Evolutionary conservation across 306 rosid genomes (phyloP).

Genomic region (Cicer cuneatum): DNA sequence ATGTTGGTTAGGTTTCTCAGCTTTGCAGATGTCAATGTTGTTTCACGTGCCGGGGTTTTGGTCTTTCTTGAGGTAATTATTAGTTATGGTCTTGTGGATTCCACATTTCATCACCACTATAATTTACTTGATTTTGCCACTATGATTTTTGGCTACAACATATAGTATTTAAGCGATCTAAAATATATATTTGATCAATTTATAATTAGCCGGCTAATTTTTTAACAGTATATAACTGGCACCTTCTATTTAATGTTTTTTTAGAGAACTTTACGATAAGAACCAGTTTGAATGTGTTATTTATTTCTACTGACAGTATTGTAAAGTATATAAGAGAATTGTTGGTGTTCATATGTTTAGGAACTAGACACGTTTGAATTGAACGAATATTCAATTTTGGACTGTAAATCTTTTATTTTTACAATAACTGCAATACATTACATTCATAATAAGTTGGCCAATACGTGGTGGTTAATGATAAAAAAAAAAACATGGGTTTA

Average conservation of each 20-base stretch:
- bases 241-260: neutral
- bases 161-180: neutral
- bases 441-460: no score
- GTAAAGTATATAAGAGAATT: neutral
- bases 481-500: no score
- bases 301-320: no score
- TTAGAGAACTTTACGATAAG: neutral
- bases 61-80: slow-evolving; percentile 2
- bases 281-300: neutral
- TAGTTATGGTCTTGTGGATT: neutral
- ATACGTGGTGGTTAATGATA: no score
- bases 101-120: neutral
- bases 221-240: no score
- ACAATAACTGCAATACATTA: no score
- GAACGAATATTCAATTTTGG: no score
- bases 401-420: no score
- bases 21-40: slow-evolving; percentile 40
- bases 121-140: no score
- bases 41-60: slow-evolving; percentile 45
- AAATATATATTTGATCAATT: no score
- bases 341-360: neutral
- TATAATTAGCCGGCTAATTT: no score
- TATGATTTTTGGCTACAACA: neutral
- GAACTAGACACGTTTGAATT: no score
- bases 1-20: slow-evolving; percentile 52